Evolutionary conservation across 1,284 basidiomycete genomes (phyloP), one percentile per base, ranked within the genome.

Genomic region (Phlebopus sp.): DNA sequence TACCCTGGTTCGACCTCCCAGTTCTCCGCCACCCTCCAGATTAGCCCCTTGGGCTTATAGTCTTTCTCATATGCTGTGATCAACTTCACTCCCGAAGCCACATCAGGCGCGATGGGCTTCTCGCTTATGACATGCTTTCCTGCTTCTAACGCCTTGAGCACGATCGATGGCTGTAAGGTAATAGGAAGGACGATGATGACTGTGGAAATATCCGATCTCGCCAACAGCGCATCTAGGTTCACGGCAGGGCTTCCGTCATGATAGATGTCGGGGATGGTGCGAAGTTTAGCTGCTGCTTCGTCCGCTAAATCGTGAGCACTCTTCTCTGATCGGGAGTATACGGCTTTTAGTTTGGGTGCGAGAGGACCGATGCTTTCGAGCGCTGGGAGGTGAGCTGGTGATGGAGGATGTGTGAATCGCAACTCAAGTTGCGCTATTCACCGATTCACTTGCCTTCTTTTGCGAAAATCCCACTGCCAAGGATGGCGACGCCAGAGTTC

Each of bases 1-100:
- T 74, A 69, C 37, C 70, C 78, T 6, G 85, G 78, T 62, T 91
- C 90, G 18, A 79, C 80, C 59, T 90, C 87, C 54, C 70, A 88
- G 68, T 92, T 90, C 72, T 93, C 90, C 14, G 90, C 90, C n/a
- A 92, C 78, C 44, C 86, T 76, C 91, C 92, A 94, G 31, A 89
- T 68, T 29, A 92, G 64, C 2, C 85, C 87, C 62, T 84, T 83
- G 4, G 77, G 72, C 65, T 81, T 81, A 69, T 81, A 91, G 31
- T 69, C 63, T 39, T 63, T 62, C 57, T 89, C 79, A 61, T 90
- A 93, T 44, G 72, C 74, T 36, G 75, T 70, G 59, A 94, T 83
- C 30, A 92, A 73, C 49, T 72, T 69, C 38, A 79, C 66, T 1
- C 86, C 91, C 3, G 72, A 68, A 30, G 73, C 71, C 27, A 92